These are phyloP conservation scores for Ogataea polymorpha DNA, from an alignment of 805 yeast species.

Conservation along the genomic window DNA sequence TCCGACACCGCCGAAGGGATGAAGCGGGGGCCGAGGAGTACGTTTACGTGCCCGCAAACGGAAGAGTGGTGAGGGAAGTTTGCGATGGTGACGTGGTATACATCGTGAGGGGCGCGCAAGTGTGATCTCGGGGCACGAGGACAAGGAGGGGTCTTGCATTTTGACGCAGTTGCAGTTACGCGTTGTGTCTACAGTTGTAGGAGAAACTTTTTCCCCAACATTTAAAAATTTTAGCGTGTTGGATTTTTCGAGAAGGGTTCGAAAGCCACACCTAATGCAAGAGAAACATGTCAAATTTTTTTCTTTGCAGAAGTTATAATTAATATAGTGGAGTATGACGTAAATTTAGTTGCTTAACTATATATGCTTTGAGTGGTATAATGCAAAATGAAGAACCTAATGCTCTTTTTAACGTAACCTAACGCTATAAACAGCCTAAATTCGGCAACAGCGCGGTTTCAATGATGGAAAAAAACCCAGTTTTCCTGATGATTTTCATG, in stretches of 20 bases:
- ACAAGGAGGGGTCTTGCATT: neutral
- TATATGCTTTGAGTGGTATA: constrained; percentile 3
- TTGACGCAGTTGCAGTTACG: neutral
- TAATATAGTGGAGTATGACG: neutral
- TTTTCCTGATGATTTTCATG: constrained; percentile 1
- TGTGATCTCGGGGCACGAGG: constrained; percentile 2
- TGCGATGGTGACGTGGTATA: constrained; percentile 50
- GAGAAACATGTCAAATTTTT: constrained; percentile 6
- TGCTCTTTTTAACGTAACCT: neutral
- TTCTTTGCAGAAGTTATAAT: neutral
- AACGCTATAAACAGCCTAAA: neutral
- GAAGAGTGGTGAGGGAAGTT: constrained; percentile 40
- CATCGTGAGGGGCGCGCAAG: constrained; percentile 47
- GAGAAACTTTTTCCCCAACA: constrained; percentile 1
- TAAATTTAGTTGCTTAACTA: neutral
- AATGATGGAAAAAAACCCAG: constrained; percentile 4
- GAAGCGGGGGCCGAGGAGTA: constrained; percentile 31
- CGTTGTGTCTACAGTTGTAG: neutral
- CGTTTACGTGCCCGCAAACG: constrained; percentile 34
- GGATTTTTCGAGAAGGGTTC: constrained; percentile 11
- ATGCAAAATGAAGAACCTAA: constrained; percentile 1
- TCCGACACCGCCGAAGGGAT: constrained; percentile 31
- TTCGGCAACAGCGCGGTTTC: neutral
- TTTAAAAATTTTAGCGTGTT: constrained; percentile 4
- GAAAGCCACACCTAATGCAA: constrained; percentile 5